Evolutionary conservation across 2,329 filamentous ascomycete species (phyloP).

Genomic region (Graphilbum sp.): DNA sequence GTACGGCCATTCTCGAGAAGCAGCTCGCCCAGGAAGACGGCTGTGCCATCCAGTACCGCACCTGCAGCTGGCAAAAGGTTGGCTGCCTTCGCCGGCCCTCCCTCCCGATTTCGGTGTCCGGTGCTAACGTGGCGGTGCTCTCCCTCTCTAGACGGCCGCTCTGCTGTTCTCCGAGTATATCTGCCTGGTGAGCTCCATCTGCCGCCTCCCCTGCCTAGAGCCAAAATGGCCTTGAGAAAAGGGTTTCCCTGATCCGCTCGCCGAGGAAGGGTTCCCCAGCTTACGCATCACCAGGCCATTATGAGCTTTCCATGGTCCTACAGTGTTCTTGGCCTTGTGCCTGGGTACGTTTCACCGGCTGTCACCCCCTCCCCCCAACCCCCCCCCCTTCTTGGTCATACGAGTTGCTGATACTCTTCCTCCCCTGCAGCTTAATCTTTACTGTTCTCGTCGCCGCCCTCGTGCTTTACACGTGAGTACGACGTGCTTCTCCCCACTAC

Average conservation of each 20-base stretch:
- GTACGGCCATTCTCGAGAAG: constrained; percentile 33
- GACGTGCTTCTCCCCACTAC: too few relatives aligned
- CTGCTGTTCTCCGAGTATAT: constrained; percentile 93
- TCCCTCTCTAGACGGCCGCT: constrained; percentile 57
- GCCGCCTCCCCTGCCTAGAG: too few relatives aligned
- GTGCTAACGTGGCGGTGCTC: too few relatives aligned
- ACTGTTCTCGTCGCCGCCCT: constrained; percentile 62
- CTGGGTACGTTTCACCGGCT: constrained; percentile 33
- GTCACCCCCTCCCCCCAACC: too few relatives aligned
- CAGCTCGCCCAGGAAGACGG: constrained; percentile 65
- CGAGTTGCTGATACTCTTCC: background rate
- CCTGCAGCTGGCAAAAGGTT: constrained; percentile 85
- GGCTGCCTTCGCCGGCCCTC: too few relatives aligned
- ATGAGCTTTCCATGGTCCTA: constrained; percentile 97
- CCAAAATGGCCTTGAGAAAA: too few relatives aligned
- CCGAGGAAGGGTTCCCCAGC: too few relatives aligned
- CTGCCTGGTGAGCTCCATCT: constrained; percentile 44
- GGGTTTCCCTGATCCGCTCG: too few relatives aligned
- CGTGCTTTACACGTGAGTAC: constrained; percentile 67
- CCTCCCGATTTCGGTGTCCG: too few relatives aligned
- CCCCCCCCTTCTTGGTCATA: too few relatives aligned
- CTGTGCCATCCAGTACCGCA: constrained; percentile 77
- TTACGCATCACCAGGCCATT: constrained; percentile 33
- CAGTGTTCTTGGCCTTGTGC: constrained; percentile 70
- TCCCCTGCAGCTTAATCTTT: constrained; percentile 56